Evolutionary conservation across 257 asterid species (phyloP).

Genomic region (Plectranthus barbatus): DNA sequence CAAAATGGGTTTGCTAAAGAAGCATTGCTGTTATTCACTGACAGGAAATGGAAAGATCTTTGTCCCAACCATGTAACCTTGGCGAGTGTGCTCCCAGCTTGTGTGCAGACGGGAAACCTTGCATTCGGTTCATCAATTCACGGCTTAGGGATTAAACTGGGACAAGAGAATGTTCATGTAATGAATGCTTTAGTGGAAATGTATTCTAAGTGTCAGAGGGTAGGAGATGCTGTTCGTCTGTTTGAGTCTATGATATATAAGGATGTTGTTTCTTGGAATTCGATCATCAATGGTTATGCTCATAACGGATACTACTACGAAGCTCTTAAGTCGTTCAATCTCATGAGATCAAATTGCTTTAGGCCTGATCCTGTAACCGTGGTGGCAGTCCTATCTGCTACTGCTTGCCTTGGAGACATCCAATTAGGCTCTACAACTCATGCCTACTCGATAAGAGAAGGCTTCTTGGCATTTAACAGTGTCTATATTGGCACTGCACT

Average conservation of each 20-base stretch:
- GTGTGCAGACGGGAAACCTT: conserved; percentile 35
- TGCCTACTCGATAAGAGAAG: conserved; percentile 30
- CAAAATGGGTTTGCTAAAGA: conserved; percentile 41
- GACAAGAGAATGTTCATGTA: conserved; percentile 34
- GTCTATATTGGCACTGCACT: conserved; percentile 47
- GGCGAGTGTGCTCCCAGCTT: conserved; percentile 47
- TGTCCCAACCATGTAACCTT: conserved; percentile 40
- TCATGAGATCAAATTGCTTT: conserved; percentile 33
- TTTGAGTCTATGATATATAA: conserved; percentile 29
- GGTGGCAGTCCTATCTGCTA: conserved; percentile 44
- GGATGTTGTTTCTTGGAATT: conserved; percentile 56
- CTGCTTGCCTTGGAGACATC: conserved; percentile 32
- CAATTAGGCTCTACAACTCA: conserved; percentile 45
- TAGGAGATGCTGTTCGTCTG: conserved; percentile 27
- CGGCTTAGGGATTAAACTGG: conserved; percentile 39
- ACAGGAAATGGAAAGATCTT: conserved; percentile 35
- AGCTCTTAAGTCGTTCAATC: conserved; percentile 33
- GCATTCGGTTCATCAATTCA: conserved; percentile 42
- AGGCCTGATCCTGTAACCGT: conserved; percentile 40
- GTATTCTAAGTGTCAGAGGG: conserved; percentile 41
- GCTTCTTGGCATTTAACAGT: conserved; percentile 28
- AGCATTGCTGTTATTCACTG: conserved; percentile 39
- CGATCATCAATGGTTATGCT: conserved; percentile 36
- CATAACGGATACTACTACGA: conserved; percentile 28
- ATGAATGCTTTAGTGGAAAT: conserved; percentile 50